These are phyloP conservation scores for Arabis alpina DNA, from an alignment of 345 rosid species.

Conservation along the genomic window DNA sequence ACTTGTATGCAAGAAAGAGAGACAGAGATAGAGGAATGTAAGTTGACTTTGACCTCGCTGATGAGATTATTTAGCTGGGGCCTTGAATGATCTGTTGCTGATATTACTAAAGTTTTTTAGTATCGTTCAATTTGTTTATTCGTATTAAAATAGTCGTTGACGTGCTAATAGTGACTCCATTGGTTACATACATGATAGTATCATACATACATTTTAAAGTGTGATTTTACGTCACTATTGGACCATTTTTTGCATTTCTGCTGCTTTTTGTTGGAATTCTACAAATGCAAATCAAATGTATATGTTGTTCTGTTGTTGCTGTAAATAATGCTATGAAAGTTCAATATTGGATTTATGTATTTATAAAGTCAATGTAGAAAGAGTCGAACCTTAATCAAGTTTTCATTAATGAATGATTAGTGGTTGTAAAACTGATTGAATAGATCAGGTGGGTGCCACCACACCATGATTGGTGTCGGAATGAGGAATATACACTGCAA, in stretches of 20 bases:
- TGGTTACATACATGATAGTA: neutral
- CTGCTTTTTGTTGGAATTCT: neutral
- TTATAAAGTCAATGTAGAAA: neutral
- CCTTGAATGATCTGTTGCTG: constrained; percentile 4
- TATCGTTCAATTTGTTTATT: neutral
- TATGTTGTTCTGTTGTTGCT: too few relatives aligned
- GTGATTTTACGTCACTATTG: constrained; percentile 4
- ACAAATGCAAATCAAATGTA: too few relatives aligned
- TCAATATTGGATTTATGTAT: neutral
- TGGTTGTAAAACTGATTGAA: neutral
- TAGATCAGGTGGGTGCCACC: neutral
- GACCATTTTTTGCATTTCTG: constrained; percentile 3
- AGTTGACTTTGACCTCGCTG: constrained; percentile 31
- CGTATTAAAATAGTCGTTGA: neutral
- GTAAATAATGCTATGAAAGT: neutral
- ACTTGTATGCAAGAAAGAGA: neutral
- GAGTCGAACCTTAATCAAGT: neutral
- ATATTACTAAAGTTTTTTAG: neutral
- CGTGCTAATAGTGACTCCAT: neutral
- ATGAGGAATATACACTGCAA: too few relatives aligned
- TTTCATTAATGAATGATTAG: neutral
- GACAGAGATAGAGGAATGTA: neutral
- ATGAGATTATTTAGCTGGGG: neutral
- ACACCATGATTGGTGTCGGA: too few relatives aligned
- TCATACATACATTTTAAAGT: neutral